These are phyloP conservation scores for Caryopteris hybrid DNA, from an alignment of 305 asterid genomes.

Conservation along the genomic window DNA sequence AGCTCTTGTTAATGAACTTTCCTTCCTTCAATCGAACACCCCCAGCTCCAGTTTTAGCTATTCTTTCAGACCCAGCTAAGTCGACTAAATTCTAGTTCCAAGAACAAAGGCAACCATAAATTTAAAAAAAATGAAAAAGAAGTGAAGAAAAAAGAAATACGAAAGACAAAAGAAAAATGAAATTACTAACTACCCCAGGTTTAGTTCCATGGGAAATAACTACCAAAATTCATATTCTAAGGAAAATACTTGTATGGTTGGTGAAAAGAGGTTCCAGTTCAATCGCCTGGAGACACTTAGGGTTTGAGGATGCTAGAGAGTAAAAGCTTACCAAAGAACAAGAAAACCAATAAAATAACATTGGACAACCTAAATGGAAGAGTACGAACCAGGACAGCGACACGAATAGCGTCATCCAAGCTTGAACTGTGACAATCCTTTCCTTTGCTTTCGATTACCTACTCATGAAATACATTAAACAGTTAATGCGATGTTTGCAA, in stretches of 20 bases:
- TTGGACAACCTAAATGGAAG: conserved; percentile 10
- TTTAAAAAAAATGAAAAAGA: background rate
- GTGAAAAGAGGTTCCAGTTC: background rate
- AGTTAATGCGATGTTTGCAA: conserved; percentile 1
- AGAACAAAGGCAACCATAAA: conserved; percentile 14
- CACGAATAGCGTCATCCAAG: conserved; percentile 84
- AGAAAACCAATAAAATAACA: conserved; percentile 8
- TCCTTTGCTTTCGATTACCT: conserved; percentile 95
- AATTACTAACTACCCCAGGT: background rate
- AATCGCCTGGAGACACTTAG: background rate
- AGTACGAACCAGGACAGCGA: conserved; percentile 88
- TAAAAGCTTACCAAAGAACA: background rate
- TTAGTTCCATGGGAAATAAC: background rate
- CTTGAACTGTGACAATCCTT: conserved; percentile 46
- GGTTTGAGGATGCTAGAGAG: background rate
- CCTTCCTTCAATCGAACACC: conserved; percentile 99
- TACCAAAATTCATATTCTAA: background rate
- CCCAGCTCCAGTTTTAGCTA: conserved; percentile 96
- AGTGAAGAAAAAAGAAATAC: background rate
- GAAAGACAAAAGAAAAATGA: background rate
- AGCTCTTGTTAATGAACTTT: conserved; percentile 95
- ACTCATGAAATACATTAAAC: conserved; percentile 20
- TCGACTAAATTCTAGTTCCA: conserved; percentile 78
- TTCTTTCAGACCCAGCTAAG: conserved; percentile 95
- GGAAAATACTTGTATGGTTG: background rate